These are phyloP conservation scores for Cladophialophora yegresii DNA, from an alignment of 2,329 filamentous ascomycete species.

Conservation along the genomic window DNA sequence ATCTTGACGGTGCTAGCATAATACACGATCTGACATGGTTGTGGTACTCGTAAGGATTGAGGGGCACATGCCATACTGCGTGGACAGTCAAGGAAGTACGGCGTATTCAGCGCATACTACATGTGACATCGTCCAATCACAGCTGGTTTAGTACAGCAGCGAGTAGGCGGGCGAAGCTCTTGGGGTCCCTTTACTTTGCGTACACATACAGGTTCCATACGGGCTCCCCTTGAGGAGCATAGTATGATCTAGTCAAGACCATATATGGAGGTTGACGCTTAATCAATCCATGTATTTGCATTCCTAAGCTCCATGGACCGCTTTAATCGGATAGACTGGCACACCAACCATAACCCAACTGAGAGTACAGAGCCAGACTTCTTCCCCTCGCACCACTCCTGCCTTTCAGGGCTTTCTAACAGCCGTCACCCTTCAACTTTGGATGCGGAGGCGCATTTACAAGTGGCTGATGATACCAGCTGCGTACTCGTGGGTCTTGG, in stretches of 20 bases:
- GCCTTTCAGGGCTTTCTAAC: neutral
- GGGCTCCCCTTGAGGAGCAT: neutral
- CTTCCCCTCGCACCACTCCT: neutral
- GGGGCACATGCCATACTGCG: too few species aligned
- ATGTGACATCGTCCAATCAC: too few species aligned
- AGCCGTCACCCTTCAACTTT: neutral
- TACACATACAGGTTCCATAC: neutral
- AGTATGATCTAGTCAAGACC: neutral
- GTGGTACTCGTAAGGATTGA: neutral
- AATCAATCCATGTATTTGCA: conserved; percentile 2
- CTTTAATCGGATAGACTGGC: neutral
- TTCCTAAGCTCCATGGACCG: neutral
- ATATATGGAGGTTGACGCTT: neutral
- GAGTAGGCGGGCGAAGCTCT: neutral
- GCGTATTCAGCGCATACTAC: too few species aligned
- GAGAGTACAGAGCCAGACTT: neutral
- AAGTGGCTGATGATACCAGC: conserved; percentile 78
- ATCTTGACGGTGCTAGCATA: conserved; percentile 38
- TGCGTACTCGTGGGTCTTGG: conserved; percentile 94
- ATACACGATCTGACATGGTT: conserved; percentile 18
- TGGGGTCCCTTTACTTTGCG: too few species aligned
- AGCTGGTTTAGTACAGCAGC: neutral
- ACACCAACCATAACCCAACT: neutral
- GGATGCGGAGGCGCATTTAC: conserved; percentile 21
- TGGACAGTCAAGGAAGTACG: too few species aligned